Conservation (phyloP, 495 filamentous ascomycete species). For the Monascus purpureus region DNA sequence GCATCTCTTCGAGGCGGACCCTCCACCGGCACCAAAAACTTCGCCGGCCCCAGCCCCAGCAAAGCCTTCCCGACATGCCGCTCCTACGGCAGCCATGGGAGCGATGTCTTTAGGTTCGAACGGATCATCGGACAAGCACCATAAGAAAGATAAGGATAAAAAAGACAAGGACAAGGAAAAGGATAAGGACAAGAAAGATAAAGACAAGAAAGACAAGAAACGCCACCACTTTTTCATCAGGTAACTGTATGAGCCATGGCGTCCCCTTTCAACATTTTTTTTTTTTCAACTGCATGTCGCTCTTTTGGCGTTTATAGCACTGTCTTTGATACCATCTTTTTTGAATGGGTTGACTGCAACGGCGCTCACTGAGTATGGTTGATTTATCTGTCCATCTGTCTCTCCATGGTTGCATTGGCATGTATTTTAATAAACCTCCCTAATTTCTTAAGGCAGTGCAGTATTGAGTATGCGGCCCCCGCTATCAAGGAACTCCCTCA, state of each 20-base stretch:
- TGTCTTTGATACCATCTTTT: conserved; percentile 27
- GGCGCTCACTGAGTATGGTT: background rate
- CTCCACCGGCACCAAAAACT: conserved; percentile 31
- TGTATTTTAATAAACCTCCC: background rate
- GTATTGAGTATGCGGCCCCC: background rate
- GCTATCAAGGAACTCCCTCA: too few species aligned
- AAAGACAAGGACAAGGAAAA: conserved; percentile 36
- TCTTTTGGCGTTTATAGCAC: conserved; percentile 9
- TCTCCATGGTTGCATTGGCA: background rate
- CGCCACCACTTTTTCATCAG: conserved; percentile 69
- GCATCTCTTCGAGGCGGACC: conserved; percentile 73
- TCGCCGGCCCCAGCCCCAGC: conserved; percentile 22
- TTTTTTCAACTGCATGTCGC: background rate
- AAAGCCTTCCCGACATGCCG: conserved; percentile 17
- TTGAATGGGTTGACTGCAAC: conserved; percentile 1
- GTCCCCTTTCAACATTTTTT: background rate
- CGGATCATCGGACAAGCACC: conserved; percentile 18
- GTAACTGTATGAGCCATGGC: conserved; percentile 12
- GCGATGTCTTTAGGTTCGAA: conserved; percentile 40
- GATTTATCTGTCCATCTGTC: too few species aligned
- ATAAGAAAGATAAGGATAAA: conserved; percentile 28
- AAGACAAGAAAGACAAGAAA: conserved; percentile 45
- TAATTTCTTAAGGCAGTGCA: too few species aligned
- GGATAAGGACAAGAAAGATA: conserved; percentile 40
- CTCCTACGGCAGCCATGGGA: conserved; percentile 44